Percentiles rank a stretch among this genome's conserved stretches.
Conservation (phyloP, 192 early-diverging fungal genomes). For the Linnemannia exigua region DNA sequence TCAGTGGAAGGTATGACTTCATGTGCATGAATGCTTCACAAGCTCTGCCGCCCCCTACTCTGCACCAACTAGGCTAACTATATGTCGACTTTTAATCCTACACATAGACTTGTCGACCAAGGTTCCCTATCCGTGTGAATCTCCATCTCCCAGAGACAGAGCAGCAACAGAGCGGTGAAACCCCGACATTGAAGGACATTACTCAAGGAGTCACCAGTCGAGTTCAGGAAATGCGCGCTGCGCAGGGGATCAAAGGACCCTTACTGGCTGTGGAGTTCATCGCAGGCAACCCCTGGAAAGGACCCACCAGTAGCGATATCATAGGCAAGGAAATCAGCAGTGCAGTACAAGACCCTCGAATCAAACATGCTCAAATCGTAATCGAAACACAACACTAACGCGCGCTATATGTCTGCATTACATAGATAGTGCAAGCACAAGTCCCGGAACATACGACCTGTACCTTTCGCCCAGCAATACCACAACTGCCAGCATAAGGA, state of each 20-base stretch:
- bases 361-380: too few species aligned
- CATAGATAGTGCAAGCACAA: constrained; percentile 24
- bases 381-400: neutral
- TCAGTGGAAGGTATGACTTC: constrained; percentile 57
- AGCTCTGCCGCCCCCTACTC: neutral
- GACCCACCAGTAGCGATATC: constrained; percentile 20
- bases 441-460: constrained; percentile 57
- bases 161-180: neutral
- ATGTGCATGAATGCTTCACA: neutral
- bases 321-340: neutral
- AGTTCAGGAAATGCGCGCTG: neutral
- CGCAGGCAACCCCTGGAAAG: constrained; percentile 20
- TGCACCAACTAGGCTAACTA: neutral
- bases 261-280: neutral
- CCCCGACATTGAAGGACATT: neutral
- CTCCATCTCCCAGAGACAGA: constrained; percentile 25
- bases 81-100: neutral
- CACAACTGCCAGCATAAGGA: constrained; percentile 35
- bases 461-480: constrained; percentile 38
- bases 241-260: neutral
- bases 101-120: constrained; percentile 33
- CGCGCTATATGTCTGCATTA: neutral
- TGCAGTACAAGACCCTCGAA: neutral
- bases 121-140: constrained; percentile 33
- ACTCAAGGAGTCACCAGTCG: neutral